A percentile compares a stretch with the other conserved stretches of the same genome.
phyloP scores from a whole-genome alignment of 768 basidiomycete genomes.

The Amanita inopinata region DNA sequence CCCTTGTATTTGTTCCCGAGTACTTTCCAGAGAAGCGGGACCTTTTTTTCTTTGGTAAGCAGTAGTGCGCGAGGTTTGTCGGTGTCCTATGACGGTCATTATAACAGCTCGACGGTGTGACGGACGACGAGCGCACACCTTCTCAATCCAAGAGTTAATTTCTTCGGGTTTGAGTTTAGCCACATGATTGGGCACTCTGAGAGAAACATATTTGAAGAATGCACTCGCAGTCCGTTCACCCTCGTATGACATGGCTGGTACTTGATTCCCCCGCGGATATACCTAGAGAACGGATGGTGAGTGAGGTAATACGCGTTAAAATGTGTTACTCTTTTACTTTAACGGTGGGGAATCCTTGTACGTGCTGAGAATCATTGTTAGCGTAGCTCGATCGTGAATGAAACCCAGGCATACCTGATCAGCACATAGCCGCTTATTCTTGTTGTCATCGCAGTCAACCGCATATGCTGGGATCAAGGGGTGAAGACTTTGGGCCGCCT shows the following conservation, averaged over 20 bases:
- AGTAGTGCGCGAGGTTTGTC: constrained; percentile 52
- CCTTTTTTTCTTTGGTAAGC: constrained; percentile 65
- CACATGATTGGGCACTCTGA: constrained; percentile 64
- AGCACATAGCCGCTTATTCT: constrained; percentile 75
- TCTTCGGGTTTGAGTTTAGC: constrained; percentile 47
- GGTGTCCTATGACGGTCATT: constrained; percentile 15
- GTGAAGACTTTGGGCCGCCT: constrained; percentile 67
- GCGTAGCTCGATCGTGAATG: background rate
- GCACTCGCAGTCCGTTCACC: constrained; percentile 62
- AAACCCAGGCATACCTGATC: constrained; percentile 43
- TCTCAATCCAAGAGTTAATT: constrained; percentile 57
- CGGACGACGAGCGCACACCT: constrained; percentile 33
- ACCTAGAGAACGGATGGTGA: constrained; percentile 27
- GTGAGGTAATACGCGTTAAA: background rate
- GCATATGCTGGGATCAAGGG: constrained; percentile 86
- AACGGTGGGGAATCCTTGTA: constrained; percentile 90
- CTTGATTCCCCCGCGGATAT: constrained; percentile 66
- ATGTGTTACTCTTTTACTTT: constrained; percentile 39
- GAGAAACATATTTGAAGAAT: constrained; percentile 68
- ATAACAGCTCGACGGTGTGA: background rate
- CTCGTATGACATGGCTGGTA: constrained; percentile 57
- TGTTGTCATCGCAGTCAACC: constrained; percentile 82
- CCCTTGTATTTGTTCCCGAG: constrained; percentile 64
- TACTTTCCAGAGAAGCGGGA: constrained; percentile 74
- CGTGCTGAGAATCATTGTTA: constrained; percentile 30